phyloP scores from a whole-genome alignment of 306 rosid species.

The Cyamopsis tetragonoloba region DNA sequence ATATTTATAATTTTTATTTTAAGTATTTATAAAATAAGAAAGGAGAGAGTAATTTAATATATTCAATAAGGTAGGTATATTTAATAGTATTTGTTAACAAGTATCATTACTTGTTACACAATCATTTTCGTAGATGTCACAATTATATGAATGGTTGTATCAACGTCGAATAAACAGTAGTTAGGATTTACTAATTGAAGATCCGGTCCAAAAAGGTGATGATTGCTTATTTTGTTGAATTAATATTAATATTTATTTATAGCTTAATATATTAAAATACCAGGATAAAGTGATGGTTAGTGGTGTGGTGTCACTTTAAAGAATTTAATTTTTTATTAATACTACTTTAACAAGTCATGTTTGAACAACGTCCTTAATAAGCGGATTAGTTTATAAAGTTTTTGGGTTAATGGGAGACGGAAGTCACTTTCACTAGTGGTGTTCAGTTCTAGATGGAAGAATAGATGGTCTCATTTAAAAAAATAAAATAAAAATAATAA shows the following conservation, averaged over 20 bases:
- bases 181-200: background rate
- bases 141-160: background rate
- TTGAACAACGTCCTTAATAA: slow-evolving; percentile 20
- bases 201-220: background rate
- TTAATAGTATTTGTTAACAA: too few relatives aligned
- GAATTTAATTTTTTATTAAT: too few relatives aligned
- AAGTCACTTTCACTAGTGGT: background rate
- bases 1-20: too few relatives aligned
- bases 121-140: background rate
- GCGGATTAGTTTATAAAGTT: background rate
- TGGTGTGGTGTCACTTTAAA: background rate
- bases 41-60: too few relatives aligned
- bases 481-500: too few relatives aligned
- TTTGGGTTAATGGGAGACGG: background rate
- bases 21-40: too few relatives aligned
- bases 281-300: background rate
- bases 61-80: too few relatives aligned
- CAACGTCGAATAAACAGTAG: background rate
- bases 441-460: too few relatives aligned
- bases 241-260: too few relatives aligned
- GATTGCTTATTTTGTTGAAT: background rate
- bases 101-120: background rate
- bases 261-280: background rate
- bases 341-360: too few relatives aligned
- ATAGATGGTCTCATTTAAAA: too few relatives aligned